Evolutionary conservation across 139 green algal species (phyloP), one percentile per base, ranked within the genome.

Genomic region (Chlorella sp.): DNA sequence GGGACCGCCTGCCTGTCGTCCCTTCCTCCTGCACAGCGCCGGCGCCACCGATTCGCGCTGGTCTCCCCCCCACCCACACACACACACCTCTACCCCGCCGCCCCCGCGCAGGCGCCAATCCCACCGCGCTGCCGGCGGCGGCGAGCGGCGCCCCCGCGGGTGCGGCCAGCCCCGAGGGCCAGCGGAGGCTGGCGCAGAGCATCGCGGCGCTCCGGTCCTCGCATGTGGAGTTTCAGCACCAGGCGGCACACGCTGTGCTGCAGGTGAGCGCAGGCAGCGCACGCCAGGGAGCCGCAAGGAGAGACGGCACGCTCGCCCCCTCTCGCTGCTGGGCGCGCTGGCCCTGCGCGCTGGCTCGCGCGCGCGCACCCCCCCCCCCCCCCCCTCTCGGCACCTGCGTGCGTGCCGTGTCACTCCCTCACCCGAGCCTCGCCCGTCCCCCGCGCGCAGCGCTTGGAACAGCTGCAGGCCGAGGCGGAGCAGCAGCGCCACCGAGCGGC

Each of bases 181-280:
- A 80, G 48, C 74, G 74, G 33, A 35, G 62, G 36, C 71, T 89
- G 31, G 67, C 21, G 12, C 78, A 77, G 19, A 50, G 42, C 36
- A 73, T 79, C 2, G 50, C 45, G 1, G 69, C 67, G 25, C 71
- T 89, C 40, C 74, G 83, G 8, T 33, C 53, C 23, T 53, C 23
- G 2, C 79, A 89, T 23, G 77, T 89, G n/a, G 82, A 88, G 74
- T 89, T 82, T 73, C 60, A 50, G 0, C 82, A 89, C 63, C 50
- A 74, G 46, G 82, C 74, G 7, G 68, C 86, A 66, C 77, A 84
- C 53, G 77, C 76, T 25, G 36, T 88, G 8, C 42, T 83, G 23
- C 36, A 80, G 61, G 81, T 83, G 50, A 0, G 41, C 36, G 11
- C 5, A 8, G 31, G 43, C n/a, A n/a, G n/a, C n/a, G n/a, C n/a